Percentiles rank a stretch among this genome's conserved stretches.
These are phyloP conservation scores for Trichoderma parareesei DNA, from an alignment of 495 filamentous ascomycete genomes.

Conservation along the genomic window DNA sequence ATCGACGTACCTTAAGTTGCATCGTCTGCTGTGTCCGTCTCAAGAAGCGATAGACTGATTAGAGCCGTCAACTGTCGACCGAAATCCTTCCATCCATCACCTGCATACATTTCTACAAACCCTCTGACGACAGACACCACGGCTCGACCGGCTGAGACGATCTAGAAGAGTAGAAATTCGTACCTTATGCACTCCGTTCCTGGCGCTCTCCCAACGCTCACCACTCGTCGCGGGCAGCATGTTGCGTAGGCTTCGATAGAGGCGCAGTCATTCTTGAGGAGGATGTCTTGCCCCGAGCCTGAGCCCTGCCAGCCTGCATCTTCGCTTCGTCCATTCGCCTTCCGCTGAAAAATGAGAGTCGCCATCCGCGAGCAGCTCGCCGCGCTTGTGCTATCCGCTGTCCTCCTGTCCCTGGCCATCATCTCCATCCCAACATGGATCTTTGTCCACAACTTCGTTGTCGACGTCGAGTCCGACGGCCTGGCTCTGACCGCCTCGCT, in stretches of 20 bases:
- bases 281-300: conserved; percentile 9
- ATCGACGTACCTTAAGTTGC: too few species aligned
- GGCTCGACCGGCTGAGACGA: too few species aligned
- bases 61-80: too few species aligned
- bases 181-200: neutral
- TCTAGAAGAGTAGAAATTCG: neutral
- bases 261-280: neutral
- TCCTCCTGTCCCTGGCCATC: conserved; percentile 55
- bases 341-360: conserved; percentile 57
- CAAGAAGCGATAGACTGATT: too few species aligned
- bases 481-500: conserved; percentile 74
- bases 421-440: conserved; percentile 51
- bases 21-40: too few species aligned
- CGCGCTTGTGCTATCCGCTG: conserved; percentile 61
- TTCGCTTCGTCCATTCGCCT: conserved; percentile 18
- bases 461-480: conserved; percentile 47
- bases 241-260: neutral
- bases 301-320: conserved; percentile 17
- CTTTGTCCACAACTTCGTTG: conserved; percentile 67
- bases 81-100: too few species aligned
- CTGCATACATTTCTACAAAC: neutral
- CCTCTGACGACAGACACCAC: too few species aligned
- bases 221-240: neutral
- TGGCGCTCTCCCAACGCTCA: neutral
- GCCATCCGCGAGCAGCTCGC: conserved; percentile 77